phyloP scores from a whole-genome alignment of 805 yeast genomes.

The Yarrowia phangngaensis region DNA sequence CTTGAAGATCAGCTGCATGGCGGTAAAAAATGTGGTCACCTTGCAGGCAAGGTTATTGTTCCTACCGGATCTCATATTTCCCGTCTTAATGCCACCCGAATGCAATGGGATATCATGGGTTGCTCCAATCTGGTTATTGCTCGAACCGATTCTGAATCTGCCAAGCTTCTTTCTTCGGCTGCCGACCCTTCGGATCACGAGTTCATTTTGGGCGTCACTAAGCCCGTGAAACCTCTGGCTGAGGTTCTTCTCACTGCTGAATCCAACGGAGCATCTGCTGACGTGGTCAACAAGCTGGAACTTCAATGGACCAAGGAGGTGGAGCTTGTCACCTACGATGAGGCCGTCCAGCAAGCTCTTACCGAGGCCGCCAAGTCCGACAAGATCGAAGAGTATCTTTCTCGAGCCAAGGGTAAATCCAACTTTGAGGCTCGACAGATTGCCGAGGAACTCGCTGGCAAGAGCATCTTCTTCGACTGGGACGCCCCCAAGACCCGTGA shows the following conservation, averaged over 20 bases:
- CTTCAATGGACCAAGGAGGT: constrained; percentile 47
- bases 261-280: constrained; percentile 39
- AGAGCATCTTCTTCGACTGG: constrained; percentile 49
- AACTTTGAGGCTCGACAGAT: constrained; percentile 35
- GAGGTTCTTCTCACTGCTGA: constrained; percentile 48
- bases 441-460: constrained; percentile 37
- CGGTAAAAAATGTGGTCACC: constrained; percentile 62
- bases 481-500: constrained; percentile 58
- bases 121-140: constrained; percentile 56
- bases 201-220: constrained; percentile 49
- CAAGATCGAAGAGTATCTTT: constrained; percentile 36
- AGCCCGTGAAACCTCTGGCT: constrained; percentile 44
- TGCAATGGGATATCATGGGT: constrained; percentile 65
- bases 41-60: constrained; percentile 59
- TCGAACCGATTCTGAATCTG: constrained; percentile 57
- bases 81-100: constrained; percentile 53
- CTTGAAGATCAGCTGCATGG: constrained; percentile 63
- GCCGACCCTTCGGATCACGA: constrained; percentile 58
- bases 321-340: constrained; percentile 47
- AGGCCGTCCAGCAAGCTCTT: constrained; percentile 45
- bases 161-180: constrained; percentile 49
- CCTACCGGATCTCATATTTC: constrained; percentile 56
- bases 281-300: constrained; percentile 44
- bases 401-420: constrained; percentile 36
- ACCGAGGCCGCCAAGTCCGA: constrained; percentile 36